Percentiles rank a stretch among this genome's conserved stretches.
These are phyloP conservation scores for Ilyonectria destructans DNA, from an alignment of 2,329 filamentous ascomycete genomes.

Conservation along the genomic window DNA sequence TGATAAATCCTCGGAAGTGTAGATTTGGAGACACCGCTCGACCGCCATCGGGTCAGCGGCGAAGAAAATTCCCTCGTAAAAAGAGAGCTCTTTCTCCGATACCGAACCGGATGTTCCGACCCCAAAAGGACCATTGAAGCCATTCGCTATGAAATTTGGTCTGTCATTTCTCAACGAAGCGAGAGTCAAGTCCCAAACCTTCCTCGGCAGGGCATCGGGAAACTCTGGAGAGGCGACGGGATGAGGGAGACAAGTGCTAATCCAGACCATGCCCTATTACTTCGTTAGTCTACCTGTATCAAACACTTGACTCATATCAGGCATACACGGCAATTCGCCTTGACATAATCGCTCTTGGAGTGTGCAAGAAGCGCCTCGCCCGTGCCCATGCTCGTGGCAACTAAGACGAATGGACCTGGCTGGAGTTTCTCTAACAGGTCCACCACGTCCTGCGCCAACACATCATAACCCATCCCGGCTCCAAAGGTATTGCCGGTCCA, in stretches of 20 bases:
- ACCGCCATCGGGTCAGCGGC: neutral
- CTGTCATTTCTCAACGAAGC: neutral
- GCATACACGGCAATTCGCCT: neutral
- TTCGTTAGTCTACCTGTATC: neutral
- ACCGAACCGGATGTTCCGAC: neutral
- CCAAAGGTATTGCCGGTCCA: neutral
- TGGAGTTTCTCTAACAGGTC: neutral
- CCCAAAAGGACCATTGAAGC: neutral
- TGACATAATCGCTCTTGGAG: neutral
- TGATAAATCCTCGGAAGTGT: neutral
- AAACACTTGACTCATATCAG: too few relatives aligned
- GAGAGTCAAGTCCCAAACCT: neutral
- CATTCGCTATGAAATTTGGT: neutral
- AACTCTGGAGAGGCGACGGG: neutral
- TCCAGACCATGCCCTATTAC: neutral
- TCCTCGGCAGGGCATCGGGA: neutral
- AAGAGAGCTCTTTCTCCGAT: neutral
- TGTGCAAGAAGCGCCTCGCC: neutral
- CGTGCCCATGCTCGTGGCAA: neutral
- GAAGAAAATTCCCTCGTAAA: neutral
- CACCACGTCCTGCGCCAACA: neutral
- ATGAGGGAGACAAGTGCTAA: neutral
- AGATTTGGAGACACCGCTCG: neutral
- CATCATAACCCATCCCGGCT: neutral
- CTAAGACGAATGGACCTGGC: neutral